Evolutionary conservation across 441 rosid species (phyloP).

Genomic region (Eutrema salsugineum): DNA sequence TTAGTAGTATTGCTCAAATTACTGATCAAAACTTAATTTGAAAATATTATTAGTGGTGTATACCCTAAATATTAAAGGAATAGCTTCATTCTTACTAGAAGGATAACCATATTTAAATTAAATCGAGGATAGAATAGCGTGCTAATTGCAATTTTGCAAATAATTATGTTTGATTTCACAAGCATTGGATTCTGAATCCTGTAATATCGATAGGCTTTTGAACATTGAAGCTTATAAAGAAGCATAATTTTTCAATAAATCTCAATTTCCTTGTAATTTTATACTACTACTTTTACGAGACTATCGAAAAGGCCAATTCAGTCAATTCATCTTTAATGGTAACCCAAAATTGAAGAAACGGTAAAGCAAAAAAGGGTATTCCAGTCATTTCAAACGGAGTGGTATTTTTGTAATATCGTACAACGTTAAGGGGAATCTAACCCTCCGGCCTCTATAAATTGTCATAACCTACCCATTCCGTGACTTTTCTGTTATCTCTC

Average conservation of each 20-base stretch:
- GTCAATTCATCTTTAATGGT: background rate
- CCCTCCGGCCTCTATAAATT: constrained; percentile 40
- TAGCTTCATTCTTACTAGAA: background rate
- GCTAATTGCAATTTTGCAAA: background rate
- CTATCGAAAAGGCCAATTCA: background rate
- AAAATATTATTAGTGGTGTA: background rate
- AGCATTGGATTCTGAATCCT: background rate
- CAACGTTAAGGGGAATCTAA: constrained; percentile 13
- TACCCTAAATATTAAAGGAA: background rate
- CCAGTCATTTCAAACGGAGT: background rate
- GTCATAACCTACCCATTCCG: background rate
- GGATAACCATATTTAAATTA: background rate
- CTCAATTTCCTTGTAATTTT: background rate
- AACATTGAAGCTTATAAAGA: background rate
- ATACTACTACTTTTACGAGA: background rate
- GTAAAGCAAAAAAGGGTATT: constrained; percentile 22
- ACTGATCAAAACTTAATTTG: background rate
- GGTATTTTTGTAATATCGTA: constrained; percentile 14
- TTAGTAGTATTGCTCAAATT: background rate
- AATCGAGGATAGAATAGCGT: background rate
- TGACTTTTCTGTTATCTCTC: background rate
- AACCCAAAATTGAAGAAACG: constrained; percentile 24
- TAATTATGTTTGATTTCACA: background rate
- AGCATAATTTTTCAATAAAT: background rate
- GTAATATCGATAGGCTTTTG: background rate